Base-by-base conservation (phyloP, 2,329 filamentous ascomycete genomes). In the Meredithiella fracta region DNA sequence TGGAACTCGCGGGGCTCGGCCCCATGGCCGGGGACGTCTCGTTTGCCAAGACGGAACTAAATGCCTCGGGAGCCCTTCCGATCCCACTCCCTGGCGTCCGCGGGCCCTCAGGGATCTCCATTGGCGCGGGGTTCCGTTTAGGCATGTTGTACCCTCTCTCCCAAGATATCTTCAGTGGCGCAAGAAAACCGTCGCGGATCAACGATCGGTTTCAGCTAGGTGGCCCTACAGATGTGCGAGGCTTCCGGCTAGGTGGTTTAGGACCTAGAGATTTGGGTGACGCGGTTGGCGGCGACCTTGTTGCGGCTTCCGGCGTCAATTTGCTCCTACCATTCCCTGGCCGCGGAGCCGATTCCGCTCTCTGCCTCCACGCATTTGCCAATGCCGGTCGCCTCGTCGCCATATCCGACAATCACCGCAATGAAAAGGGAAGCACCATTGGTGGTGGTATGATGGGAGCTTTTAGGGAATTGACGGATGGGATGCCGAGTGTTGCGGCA, bases 161-260 rank as follows among this genome's bases (percentile, higher is more conserved):
- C 29, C 29, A 34, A 1, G 70, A 75, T 62, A 67, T 70, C 15
- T 63, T 74, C 54, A 64, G 68, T 17, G 71, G 72, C 51, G 70
- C 72, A 20, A 76, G 83, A 0, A 73, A 77, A 23, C 79, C 83
- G 3, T 94, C 86, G 61, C 81, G 87, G 29, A 78, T 97, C 64
- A 96, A 94, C 66, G 92, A 98, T 67, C 87, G 92, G 47, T 98
- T 98, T 72, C 82, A 89, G 64, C 85, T 98, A 31, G 92, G 92
- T 47, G 92, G 92, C 0, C 91, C 92, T 2, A 95, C 89, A 2
- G 91, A 95, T 65, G 86, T 98, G 14, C 86, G 92, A 56, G 92
- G 92, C 1, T 98, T 98, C 75, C 83, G 88, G 58, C 78, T 94
- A 22, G 86, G 84, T 20, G 92, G 92, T 1, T 76, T 98, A 4